Evolutionary conservation across 2,329 filamentous ascomycete genomes (phyloP).

Genomic region (Herpotrichia juniperi): DNA sequence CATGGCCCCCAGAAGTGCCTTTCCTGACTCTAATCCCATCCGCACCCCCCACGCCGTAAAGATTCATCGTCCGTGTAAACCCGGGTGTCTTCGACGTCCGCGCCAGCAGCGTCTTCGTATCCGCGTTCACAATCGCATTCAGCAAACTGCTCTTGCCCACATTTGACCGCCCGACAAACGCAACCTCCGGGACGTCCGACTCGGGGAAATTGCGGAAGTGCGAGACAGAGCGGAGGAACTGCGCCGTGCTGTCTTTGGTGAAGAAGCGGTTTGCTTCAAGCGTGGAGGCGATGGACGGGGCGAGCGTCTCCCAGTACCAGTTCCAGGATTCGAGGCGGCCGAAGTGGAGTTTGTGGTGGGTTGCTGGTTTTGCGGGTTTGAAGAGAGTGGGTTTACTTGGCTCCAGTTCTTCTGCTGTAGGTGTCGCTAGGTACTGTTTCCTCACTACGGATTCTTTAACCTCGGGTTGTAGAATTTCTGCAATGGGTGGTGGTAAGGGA

Average conservation of each 20-base stretch:
- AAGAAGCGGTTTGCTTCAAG: conserved; percentile 53
- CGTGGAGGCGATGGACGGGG: conserved; percentile 43
- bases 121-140: conserved; percentile 61
- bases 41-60: conserved; percentile 62
- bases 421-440: neutral
- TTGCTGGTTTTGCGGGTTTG: conserved; percentile 9
- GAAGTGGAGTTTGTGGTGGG: conserved; percentile 9
- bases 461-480: neutral
- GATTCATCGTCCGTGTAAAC: conserved; percentile 69
- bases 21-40: conserved; percentile 25
- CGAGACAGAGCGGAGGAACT: conserved; percentile 65
- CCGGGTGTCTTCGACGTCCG: conserved; percentile 64
- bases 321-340: conserved; percentile 26
- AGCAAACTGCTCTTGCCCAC: conserved; percentile 72
- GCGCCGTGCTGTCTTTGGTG: conserved; percentile 44
- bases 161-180: conserved; percentile 72
- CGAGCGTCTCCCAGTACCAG: conserved; percentile 41
- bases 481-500: neutral
- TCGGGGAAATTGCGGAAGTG: conserved; percentile 66
- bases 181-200: conserved; percentile 63
- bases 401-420: neutral
- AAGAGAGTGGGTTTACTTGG: neutral
- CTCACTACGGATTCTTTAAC: neutral
- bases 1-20: conserved; percentile 31
- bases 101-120: conserved; percentile 52